These are phyloP conservation scores for Hysterangium stoloniferum DNA, from an alignment of 768 basidiomycete genomes.

Conservation along the genomic window DNA sequence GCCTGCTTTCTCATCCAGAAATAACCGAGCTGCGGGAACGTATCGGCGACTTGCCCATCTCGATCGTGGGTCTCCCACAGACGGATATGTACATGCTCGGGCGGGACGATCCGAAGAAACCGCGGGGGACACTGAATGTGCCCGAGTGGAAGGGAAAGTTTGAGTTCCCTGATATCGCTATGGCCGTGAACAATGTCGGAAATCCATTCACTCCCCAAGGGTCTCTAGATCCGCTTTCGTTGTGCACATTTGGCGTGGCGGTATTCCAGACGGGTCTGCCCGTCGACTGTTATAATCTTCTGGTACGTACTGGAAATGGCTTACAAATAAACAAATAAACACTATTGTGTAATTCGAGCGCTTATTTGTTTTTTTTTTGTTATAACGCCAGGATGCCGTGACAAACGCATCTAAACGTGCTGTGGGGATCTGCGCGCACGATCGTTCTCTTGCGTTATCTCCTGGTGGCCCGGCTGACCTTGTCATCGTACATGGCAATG, in stretches of 20 bases:
- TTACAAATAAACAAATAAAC: conserved; percentile 7
- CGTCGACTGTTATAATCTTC: conserved; percentile 36
- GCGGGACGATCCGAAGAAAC: conserved; percentile 26
- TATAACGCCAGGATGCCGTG: conserved; percentile 51
- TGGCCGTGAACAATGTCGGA: conserved; percentile 58
- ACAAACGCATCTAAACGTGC: conserved; percentile 45
- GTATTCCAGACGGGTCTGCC: conserved; percentile 51
- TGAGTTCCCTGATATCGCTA: conserved; percentile 41
- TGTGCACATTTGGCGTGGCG: conserved; percentile 50
- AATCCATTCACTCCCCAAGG: conserved; percentile 69
- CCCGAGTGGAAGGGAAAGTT: conserved; percentile 34
- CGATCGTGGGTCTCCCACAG: conserved; percentile 51
- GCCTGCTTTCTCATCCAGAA: conserved; percentile 38
- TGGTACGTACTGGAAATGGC: conserved; percentile 30
- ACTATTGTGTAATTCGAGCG: conserved; percentile 3
- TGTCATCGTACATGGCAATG: conserved; percentile 46
- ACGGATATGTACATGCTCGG: conserved; percentile 68
- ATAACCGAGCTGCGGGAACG: conserved; percentile 34
- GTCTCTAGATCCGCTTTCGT: conserved; percentile 49
- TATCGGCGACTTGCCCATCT: conserved; percentile 39
- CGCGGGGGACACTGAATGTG: conserved; percentile 48
- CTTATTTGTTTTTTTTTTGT: background rate
- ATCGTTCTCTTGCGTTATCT: conserved; percentile 29
- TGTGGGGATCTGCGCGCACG: conserved; percentile 30
- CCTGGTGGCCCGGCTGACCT: conserved; percentile 46